Evolutionary conservation across 768 basidiomycete species (phyloP), one percentile per base, ranked within the genome.

Genomic region (Trametes meyenii): DNA sequence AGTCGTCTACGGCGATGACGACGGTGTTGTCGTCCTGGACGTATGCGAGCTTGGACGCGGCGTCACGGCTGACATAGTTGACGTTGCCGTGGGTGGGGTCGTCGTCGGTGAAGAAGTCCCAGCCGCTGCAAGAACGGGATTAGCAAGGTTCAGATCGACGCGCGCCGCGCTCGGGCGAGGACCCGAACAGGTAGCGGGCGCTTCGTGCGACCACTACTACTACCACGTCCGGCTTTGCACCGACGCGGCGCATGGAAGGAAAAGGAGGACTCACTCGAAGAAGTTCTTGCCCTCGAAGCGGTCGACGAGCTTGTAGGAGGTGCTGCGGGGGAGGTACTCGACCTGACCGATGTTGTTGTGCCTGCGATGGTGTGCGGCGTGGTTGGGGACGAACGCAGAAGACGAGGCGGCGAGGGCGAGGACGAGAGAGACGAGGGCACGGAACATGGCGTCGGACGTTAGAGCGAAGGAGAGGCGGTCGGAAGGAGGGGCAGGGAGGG

Each of bases 1-100:
- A 81, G 62, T 82, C 75, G 67, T 92, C 90, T 13, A 91, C 88
- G 35, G 83, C 83, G 49, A 92, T 73, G 40, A 87, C 75, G 0
- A 81, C 81, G 26, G 83, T 80, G 26, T 81, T 81, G 66, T 85
- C 83, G 19, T 71, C 70, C 61, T 88, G 81, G 26, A 90, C 82
- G 67, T 80, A 87, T 2, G 88, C 85, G 39, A 93, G 81, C 11
- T 72, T 65, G 55, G 73, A 74, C 1, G 89, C 89, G 23, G 83
- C 73, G 2, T 72, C 68, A 67, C 75, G 70, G 35, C 67, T 74
- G 61, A 83, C 76, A 70, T 85, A 93, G 58, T 84, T 79, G 50
- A 93, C 92, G 24, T 74, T 74, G 17, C 91, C 91, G 64, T 84
- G 73, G 0, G 91, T 92, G 3, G 91, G 91, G 72, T 93, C 91